Evolutionary conservation across 192 early-diverging fungal genomes (phyloP).

Genomic region (Rhizoclosmatium globosum): DNA sequence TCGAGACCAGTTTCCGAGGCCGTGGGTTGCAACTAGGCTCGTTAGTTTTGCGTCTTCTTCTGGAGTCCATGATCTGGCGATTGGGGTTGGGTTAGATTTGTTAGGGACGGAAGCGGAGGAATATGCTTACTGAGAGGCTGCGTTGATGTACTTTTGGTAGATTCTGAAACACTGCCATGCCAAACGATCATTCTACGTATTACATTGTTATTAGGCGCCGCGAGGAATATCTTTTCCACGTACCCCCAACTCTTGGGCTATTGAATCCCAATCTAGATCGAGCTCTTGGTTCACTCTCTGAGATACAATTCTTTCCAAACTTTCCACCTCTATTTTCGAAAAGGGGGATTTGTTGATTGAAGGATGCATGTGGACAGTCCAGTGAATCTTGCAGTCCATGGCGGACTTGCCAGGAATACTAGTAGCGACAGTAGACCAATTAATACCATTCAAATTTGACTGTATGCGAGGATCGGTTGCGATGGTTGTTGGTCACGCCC

Average conservation of each 20-base stretch:
- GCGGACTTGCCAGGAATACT: conserved; percentile 2
- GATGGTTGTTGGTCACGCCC: background rate
- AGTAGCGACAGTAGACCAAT: conserved; percentile 10
- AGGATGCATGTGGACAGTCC: background rate
- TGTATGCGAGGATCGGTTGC: conserved; percentile 5
- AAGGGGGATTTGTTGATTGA: background rate
- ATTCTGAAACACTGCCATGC: conserved; percentile 31
- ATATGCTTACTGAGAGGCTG: conserved; percentile 1
- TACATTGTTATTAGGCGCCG: background rate
- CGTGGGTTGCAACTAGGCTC: background rate
- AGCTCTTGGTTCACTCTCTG: background rate
- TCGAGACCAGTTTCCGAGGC: conserved; percentile 26
- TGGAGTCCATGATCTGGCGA: conserved; percentile 28
- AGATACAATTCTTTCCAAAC: background rate
- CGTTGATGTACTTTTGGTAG: conserved; percentile 29
- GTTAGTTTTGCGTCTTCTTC: conserved; percentile 26
- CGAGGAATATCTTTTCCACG: background rate
- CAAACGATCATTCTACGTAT: conserved; percentile 13
- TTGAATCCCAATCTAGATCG: conserved; percentile 21
- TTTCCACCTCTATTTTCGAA: conserved; percentile 17
- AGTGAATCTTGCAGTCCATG: conserved; percentile 23
- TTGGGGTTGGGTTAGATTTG: background rate
- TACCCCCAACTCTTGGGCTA: conserved; percentile 24
- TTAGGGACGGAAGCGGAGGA: background rate
- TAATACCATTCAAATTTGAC: background rate